These are phyloP conservation scores for Trametes cingulata DNA, from an alignment of 768 basidiomycete genomes.

Conservation along the genomic window DNA sequence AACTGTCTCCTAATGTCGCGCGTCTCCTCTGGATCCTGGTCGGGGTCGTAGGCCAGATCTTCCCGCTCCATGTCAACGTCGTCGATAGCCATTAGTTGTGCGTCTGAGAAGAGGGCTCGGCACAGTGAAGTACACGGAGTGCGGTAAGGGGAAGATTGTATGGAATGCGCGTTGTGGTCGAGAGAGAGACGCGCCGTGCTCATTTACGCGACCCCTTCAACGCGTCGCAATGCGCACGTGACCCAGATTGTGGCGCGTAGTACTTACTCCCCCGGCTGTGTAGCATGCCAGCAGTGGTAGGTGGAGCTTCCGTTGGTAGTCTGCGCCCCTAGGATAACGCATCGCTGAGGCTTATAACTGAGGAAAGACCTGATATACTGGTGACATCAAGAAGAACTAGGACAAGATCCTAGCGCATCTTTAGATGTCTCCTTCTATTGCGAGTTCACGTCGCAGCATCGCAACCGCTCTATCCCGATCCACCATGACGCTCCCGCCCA, in stretches of 20 bases:
- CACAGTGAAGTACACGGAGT: neutral
- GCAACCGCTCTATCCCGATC: constrained; percentile 5
- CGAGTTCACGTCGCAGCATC: constrained; percentile 1
- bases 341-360: too few species aligned
- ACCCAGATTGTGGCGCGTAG: neutral
- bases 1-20: constrained; percentile 74
- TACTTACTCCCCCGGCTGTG: neutral
- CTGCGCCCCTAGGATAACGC: neutral
- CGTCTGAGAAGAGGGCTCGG: neutral
- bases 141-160: neutral
- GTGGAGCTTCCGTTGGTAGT: too few species aligned
- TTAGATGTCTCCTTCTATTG: too few species aligned
- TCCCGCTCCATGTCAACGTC: neutral
- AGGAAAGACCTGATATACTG: too few species aligned
- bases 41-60: constrained; percentile 61
- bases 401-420: too few species aligned
- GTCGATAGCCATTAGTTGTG: neutral
- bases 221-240: constrained; percentile 15
- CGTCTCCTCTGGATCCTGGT: constrained; percentile 82
- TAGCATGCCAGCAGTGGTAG: too few species aligned
- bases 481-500: neutral
- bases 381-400: too few species aligned
- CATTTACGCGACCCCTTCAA: constrained; percentile 5
- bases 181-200: neutral
- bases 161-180: neutral